These are phyloP conservation scores for Epichloe sylvatica DNA, from an alignment of 2,329 filamentous ascomycete genomes.

Conservation along the genomic window DNA sequence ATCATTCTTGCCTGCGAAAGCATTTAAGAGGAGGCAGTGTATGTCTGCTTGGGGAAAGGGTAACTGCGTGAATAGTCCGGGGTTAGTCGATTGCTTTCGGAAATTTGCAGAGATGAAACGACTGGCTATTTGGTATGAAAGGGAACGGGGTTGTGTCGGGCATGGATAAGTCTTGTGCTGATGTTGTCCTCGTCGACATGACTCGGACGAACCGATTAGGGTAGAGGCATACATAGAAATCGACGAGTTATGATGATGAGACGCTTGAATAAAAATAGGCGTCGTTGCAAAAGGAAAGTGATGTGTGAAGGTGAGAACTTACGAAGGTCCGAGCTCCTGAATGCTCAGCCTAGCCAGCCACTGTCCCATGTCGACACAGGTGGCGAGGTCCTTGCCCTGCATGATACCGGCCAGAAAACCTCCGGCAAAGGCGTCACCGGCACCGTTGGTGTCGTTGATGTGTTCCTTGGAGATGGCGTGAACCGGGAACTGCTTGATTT, in stretches of 20 bases:
- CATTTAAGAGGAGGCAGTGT: slow-evolving; percentile 35
- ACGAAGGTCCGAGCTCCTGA: slow-evolving; percentile 91
- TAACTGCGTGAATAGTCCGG: slow-evolving; percentile 35
- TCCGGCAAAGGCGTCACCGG: slow-evolving; percentile 91
- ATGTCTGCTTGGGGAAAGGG: slow-evolving; percentile 71
- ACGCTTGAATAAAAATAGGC: too few relatives aligned
- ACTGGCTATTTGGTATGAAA: neutral
- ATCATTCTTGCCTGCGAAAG: slow-evolving; percentile 8
- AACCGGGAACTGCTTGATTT: slow-evolving; percentile 66
- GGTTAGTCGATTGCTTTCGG: slow-evolving; percentile 3
- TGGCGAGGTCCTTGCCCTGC: slow-evolving; percentile 65
- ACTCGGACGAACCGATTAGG: neutral
- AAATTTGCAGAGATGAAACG: neutral
- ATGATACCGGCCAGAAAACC: slow-evolving; percentile 85
- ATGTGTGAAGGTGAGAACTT: slow-evolving; percentile 32
- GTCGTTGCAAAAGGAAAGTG: slow-evolving; percentile 2
- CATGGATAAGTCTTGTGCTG: neutral
- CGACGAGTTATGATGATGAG: neutral
- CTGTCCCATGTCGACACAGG: slow-evolving; percentile 79
- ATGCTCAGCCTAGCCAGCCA: slow-evolving; percentile 93
- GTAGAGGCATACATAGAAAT: neutral
- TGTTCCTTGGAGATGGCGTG: slow-evolving; percentile 60
- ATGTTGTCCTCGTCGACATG: neutral
- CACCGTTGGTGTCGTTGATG: slow-evolving; percentile 95
- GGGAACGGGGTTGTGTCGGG: neutral